Conservation (phyloP, 1,139 yeast genomes). For the Diutina rugosa region DNA sequence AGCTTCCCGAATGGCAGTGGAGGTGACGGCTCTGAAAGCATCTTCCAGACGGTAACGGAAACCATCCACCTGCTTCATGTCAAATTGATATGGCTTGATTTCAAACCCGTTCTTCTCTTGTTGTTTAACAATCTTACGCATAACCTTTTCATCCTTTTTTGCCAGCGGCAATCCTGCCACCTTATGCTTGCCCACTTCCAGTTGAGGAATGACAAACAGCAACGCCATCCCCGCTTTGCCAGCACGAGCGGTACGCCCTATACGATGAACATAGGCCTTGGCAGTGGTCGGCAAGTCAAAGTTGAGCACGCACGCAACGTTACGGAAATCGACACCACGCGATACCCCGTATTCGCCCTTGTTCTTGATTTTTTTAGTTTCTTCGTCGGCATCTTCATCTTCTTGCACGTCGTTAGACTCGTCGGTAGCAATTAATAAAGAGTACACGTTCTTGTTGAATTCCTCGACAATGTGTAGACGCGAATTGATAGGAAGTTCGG, state of each 20-base stretch:
- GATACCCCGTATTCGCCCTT: constrained; percentile 81
- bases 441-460: constrained; percentile 82
- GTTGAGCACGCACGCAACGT: constrained; percentile 92
- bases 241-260: constrained; percentile 97
- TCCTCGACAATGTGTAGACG: constrained; percentile 92
- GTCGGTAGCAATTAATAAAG: constrained; percentile 87
- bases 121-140: constrained; percentile 62
- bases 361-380: constrained; percentile 15
- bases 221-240: constrained; percentile 92
- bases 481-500: constrained; percentile 88
- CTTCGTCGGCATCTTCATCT: constrained; percentile 6
- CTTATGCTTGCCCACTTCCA: constrained; percentile 83
- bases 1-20: constrained; percentile 84
- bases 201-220: constrained; percentile 77
- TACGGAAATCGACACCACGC: constrained; percentile 92
- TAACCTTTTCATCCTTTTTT: constrained; percentile 75
- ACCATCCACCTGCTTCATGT: constrained; percentile 86
- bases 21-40: constrained; percentile 91
- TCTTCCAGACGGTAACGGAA: constrained; percentile 96
- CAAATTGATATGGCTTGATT: constrained; percentile 76
- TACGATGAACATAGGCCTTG: constrained; percentile 81
- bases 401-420: constrained; percentile 47
- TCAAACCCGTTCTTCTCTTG: constrained; percentile 68
- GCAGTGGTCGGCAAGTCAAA: constrained; percentile 91
- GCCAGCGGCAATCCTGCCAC: constrained; percentile 61